phyloP scores from a whole-genome alignment of 306 rosid species.

The Sesbania bispinosa region DNA sequence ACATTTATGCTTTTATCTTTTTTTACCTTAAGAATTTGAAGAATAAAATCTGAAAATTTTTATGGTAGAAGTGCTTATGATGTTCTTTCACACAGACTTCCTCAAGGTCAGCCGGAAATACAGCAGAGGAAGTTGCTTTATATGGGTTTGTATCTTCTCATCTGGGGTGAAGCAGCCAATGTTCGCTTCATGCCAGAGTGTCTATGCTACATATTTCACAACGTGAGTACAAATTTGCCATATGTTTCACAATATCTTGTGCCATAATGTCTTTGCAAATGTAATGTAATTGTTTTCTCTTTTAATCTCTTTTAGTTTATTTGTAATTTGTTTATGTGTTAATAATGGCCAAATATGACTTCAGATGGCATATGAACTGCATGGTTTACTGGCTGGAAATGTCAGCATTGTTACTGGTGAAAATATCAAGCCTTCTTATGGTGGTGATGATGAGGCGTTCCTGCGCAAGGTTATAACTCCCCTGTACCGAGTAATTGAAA shows the following conservation, averaged over 20 bases:
- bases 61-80: conserved; percentile 25
- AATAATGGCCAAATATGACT: conserved; percentile 19
- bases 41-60: neutral
- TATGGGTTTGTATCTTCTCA: conserved; percentile 93
- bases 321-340: conserved; percentile 1
- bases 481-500: conserved; percentile 71
- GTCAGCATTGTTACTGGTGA: conserved; percentile 99
- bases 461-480: conserved; percentile 89
- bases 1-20: conserved; percentile 9
- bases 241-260: conserved; percentile 13
- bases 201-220: conserved; percentile 89
- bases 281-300: neutral
- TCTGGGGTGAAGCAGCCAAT: conserved; percentile 96
- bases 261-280: conserved; percentile 15
- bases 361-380: conserved; percentile 97
- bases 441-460: conserved; percentile 97
- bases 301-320: neutral
- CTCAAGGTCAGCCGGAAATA: conserved; percentile 80
- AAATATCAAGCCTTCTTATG: conserved; percentile 96
- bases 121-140: conserved; percentile 91
- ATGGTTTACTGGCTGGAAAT: conserved; percentile 97
- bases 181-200: conserved; percentile 97
- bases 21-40: neutral
- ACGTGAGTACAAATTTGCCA: conserved; percentile 48
- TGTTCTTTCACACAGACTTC: conserved; percentile 53